phyloP scores from a whole-genome alignment of 2,329 filamentous ascomycete genomes.

The Aspergillus calidoustus region DNA sequence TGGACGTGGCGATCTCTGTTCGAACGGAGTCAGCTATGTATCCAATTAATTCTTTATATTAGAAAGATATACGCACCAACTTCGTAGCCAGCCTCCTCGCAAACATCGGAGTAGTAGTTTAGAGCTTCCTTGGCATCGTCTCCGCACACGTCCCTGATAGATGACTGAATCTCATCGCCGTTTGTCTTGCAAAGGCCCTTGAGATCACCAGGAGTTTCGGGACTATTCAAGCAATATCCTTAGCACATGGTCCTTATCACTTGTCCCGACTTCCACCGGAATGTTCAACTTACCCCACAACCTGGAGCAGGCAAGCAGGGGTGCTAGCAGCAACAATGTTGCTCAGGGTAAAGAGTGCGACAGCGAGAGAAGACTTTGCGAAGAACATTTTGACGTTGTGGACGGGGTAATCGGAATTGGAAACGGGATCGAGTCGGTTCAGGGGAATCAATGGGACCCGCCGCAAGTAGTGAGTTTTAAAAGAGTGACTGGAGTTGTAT shows the following conservation, averaged over 20 bases:
- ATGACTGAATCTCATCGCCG: constrained; percentile 39
- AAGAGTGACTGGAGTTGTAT: constrained; percentile 19
- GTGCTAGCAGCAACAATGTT: constrained; percentile 50
- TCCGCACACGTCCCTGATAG: constrained; percentile 43
- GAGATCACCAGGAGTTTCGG: constrained; percentile 45
- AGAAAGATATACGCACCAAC: constrained; percentile 36
- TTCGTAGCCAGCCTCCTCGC: constrained; percentile 44
- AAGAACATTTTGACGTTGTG: constrained; percentile 48
- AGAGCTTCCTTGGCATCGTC: constrained; percentile 39
- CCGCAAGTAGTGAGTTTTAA: constrained; percentile 7
- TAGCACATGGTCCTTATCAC: constrained; percentile 22
- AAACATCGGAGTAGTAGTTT: constrained; percentile 45
- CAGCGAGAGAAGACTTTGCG: constrained; percentile 46
- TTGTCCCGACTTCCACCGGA: neutral
- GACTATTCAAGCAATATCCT: constrained; percentile 31
- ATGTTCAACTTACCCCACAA: constrained; percentile 51
- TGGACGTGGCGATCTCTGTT: constrained; percentile 20
- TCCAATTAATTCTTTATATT: neutral
- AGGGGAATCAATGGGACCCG: constrained; percentile 16
- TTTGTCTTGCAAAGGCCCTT: constrained; percentile 44
- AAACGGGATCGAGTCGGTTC: constrained; percentile 6
- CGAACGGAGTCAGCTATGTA: constrained; percentile 13
- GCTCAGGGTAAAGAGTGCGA: constrained; percentile 52
- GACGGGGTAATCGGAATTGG: neutral
- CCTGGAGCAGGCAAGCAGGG: constrained; percentile 56